These are phyloP conservation scores for Rhododendron mucronatum DNA, from an alignment of 148 eudicot species.

Conservation along the genomic window DNA sequence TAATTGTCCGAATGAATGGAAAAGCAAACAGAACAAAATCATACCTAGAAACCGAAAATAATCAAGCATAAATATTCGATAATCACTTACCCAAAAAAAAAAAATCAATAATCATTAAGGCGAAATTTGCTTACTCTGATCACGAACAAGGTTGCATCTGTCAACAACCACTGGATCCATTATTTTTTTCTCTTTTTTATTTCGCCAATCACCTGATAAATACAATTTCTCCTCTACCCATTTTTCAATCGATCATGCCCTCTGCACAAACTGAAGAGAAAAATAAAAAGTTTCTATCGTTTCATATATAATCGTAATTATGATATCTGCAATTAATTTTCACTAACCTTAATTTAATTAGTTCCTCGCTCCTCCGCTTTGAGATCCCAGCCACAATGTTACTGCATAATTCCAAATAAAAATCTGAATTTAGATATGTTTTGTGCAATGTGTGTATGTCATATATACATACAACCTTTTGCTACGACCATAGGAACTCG, in stretches of 20 bases:
- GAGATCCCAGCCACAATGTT: slow-evolving; percentile 47
- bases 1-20: neutral
- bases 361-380: slow-evolving; percentile 76
- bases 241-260: neutral
- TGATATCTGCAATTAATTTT: neutral
- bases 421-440: neutral
- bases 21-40: neutral
- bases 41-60: neutral
- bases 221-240: neutral
- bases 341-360: slow-evolving; percentile 16
- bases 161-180: slow-evolving; percentile 20
- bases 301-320: too few species aligned
- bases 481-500: too few species aligned
- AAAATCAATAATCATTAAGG: neutral
- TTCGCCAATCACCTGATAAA: slow-evolving; percentile 28
- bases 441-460: neutral
- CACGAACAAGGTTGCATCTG: slow-evolving; percentile 12
- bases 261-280: neutral
- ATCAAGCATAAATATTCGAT: neutral
- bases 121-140: slow-evolving; percentile 9
- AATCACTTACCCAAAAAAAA: neutral
- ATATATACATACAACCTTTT: neutral
- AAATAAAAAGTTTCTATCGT: neutral
- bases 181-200: neutral
- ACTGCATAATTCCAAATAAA: slow-evolving; percentile 40